Evolutionary conservation across 2,329 filamentous ascomycete species (phyloP).

Genomic region (Trichoderma sp.): DNA sequence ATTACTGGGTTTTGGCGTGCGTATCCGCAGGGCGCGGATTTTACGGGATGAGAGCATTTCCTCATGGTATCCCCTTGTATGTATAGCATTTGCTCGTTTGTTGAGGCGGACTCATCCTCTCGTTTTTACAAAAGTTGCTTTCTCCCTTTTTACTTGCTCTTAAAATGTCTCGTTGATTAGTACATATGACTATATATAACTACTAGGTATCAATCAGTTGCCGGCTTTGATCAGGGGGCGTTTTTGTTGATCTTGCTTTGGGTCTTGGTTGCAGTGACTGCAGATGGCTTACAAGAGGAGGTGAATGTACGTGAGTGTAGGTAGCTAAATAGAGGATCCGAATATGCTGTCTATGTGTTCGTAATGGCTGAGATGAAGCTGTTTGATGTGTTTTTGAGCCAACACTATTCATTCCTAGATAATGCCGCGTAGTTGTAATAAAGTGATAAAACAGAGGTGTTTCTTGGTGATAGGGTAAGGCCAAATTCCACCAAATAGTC

Average conservation of each 20-base stretch:
- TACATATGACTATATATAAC: conserved; percentile 6
- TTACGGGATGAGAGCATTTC: not conserved
- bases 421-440: too few species aligned
- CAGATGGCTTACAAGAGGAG: too few species aligned
- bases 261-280: too few species aligned
- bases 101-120: not conserved
- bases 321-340: too few species aligned
- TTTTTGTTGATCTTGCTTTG: not conserved
- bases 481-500: not conserved
- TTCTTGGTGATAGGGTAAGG: not conserved
- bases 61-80: not conserved
- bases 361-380: too few species aligned
- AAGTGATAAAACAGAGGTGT: too few species aligned
- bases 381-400: too few species aligned
- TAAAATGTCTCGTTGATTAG: not conserved
- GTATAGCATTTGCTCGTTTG: conserved; percentile 9
- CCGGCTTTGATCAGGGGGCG: not conserved
- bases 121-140: not conserved
- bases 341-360: too few species aligned
- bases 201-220: not conserved
- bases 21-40: not conserved
- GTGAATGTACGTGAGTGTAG: too few species aligned
- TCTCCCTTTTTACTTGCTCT: not conserved
- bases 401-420: too few species aligned
- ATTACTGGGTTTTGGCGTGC: conserved; percentile 31